phyloP scores from a whole-genome alignment of 2,329 filamentous ascomycete genomes.

The Akanthomyces dipterigenus region DNA sequence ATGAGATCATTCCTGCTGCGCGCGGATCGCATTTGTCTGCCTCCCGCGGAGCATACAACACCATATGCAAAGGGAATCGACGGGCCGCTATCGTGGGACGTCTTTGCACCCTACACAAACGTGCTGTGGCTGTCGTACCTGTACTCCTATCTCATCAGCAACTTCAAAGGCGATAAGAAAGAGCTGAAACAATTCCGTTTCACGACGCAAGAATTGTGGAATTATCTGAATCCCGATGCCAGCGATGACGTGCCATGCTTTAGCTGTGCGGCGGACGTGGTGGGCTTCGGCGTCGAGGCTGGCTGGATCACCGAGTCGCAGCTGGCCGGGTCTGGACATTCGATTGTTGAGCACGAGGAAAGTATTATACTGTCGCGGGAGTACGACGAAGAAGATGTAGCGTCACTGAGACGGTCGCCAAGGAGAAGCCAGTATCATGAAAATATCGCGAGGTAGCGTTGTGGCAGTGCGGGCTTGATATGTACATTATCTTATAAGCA shows the following conservation, averaged over 20 bases:
- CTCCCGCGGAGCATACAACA: conserved; percentile 38
- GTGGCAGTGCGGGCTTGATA: neutral
- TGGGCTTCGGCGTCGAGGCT: conserved; percentile 50
- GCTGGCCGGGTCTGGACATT: conserved; percentile 33
- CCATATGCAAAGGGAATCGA: conserved; percentile 41
- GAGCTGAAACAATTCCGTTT: conserved; percentile 40
- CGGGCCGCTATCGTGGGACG: conserved; percentile 47
- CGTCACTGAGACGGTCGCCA: conserved; percentile 20
- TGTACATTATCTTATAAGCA: neutral
- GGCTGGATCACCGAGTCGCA: conserved; percentile 51
- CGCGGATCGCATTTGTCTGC: conserved; percentile 44
- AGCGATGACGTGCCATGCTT: conserved; percentile 42
- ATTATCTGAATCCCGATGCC: conserved; percentile 46
- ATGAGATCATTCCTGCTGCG: conserved; percentile 52
- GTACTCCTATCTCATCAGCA: conserved; percentile 44
- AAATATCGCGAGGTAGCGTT: neutral
- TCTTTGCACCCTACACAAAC: conserved; percentile 55
- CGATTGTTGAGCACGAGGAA: conserved; percentile 32
- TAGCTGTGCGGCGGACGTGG: conserved; percentile 48
- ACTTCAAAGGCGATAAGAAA: conserved; percentile 41
- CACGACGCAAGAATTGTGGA: conserved; percentile 46
- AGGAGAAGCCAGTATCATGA: conserved; percentile 12
- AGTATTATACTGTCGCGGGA: conserved; percentile 32
- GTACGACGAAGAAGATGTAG: conserved; percentile 19
- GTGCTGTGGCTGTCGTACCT: conserved; percentile 59